These are phyloP conservation scores for Cercospora sojina DNA, from an alignment of 2,329 filamentous ascomycete genomes.

Conservation along the genomic window DNA sequence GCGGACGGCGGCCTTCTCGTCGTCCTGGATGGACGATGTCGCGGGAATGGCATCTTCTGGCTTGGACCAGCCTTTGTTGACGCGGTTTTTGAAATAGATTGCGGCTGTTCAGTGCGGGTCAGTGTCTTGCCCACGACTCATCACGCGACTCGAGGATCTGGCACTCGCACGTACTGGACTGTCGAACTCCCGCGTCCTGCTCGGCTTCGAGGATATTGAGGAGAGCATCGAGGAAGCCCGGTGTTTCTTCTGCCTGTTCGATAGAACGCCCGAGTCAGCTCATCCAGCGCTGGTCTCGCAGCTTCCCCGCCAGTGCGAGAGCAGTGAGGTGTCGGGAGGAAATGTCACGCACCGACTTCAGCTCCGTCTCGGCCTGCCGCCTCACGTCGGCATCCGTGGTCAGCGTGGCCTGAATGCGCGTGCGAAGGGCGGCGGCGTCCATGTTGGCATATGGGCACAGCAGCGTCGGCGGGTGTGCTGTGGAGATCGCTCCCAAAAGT, in stretches of 20 bases:
- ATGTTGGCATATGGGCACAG: slow-evolving; percentile 45
- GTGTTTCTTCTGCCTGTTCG: slow-evolving; percentile 77
- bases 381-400: slow-evolving; percentile 71
- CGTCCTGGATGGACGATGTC: slow-evolving; percentile 70
- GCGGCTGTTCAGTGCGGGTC: slow-evolving; percentile 61
- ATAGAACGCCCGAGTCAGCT: slow-evolving; percentile 16
- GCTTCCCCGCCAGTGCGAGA: neutral
- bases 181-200: slow-evolving; percentile 77
- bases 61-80: slow-evolving; percentile 85
- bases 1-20: slow-evolving; percentile 83
- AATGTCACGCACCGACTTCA: slow-evolving; percentile 67
- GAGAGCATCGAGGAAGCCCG: slow-evolving; percentile 86
- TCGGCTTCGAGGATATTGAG: slow-evolving; percentile 88
- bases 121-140: neutral
- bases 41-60: slow-evolving; percentile 65
- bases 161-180: slow-evolving; percentile 66
- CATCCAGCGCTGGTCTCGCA: neutral
- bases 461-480: neutral
- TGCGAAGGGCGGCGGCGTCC: slow-evolving; percentile 72
- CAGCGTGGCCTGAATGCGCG: slow-evolving; percentile 74
- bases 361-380: slow-evolving; percentile 73
- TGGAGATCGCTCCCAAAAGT: neutral
- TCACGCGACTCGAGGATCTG: neutral
- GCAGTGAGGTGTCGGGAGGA: neutral
- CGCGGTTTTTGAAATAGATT: slow-evolving; percentile 96